Conservation (phyloP, 1,284 basidiomycete species). For the Ganoderma leucocontextum region DNA sequence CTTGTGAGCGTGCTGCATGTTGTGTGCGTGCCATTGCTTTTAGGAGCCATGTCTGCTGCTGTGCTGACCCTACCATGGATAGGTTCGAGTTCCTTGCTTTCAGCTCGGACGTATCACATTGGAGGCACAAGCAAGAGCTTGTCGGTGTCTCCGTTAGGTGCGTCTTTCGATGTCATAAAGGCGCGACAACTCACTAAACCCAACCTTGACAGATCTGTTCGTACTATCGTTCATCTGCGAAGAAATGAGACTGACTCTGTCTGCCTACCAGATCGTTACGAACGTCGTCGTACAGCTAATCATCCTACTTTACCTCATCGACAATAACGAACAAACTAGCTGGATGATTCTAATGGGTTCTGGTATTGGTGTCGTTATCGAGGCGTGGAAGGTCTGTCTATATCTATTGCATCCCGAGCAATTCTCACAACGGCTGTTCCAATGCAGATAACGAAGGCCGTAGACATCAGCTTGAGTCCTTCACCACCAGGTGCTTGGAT, state of each 20-base stretch:
- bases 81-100: slow-evolving; percentile 96
- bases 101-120: slow-evolving; percentile 93
- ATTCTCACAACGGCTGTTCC: background rate
- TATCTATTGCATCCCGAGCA: background rate
- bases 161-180: slow-evolving; percentile 31
- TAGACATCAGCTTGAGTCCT: slow-evolving; percentile 79
- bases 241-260: slow-evolving; percentile 11
- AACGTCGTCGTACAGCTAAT: slow-evolving; percentile 93
- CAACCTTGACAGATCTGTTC: slow-evolving; percentile 51
- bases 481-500: slow-evolving; percentile 68
- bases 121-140: slow-evolving; percentile 91
- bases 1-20: slow-evolving; percentile 89
- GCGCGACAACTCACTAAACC: background rate
- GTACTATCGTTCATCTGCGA: background rate
- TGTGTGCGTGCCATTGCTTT: slow-evolving; percentile 60
- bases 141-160: slow-evolving; percentile 86
- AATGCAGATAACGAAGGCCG: slow-evolving; percentile 81
- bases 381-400: slow-evolving; percentile 90
- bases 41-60: background rate
- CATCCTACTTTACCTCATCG: slow-evolving; percentile 92
- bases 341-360: slow-evolving; percentile 96
- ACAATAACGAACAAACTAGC: slow-evolving; percentile 94
- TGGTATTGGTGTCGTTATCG: slow-evolving; percentile 88
- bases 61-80: slow-evolving; percentile 11
- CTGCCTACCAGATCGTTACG: slow-evolving; percentile 74